Evolutionary conservation across 139 green algal species (phyloP).

Genomic region (Micractinium sp.): DNA sequence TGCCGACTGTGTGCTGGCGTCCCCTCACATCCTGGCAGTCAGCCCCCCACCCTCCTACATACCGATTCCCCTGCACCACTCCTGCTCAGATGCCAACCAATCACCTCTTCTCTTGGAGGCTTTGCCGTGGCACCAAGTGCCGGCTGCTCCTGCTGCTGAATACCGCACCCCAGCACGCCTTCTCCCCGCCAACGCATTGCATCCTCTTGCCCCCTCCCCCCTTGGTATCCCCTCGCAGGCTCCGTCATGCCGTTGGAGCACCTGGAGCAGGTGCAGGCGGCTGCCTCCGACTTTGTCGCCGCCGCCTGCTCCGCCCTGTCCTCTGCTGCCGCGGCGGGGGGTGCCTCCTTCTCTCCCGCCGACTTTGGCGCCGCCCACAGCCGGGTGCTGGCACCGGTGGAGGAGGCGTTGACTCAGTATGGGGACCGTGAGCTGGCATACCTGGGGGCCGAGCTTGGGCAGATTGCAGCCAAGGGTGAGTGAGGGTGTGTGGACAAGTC

Average conservation of each 20-base stretch:
- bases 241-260: constrained; percentile 43
- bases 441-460: constrained; percentile 26
- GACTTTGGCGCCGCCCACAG: not conserved
- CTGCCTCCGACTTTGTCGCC: constrained; percentile 28
- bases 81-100: too few relatives aligned
- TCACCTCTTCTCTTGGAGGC: not conserved
- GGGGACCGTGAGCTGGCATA: constrained; percentile 48
- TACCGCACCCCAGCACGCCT: not conserved
- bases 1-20: not conserved
- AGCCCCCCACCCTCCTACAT: not conserved
- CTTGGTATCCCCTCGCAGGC: constrained; percentile 2
- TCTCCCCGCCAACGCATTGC: not conserved
- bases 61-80: not conserved
- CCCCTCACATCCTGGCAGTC: not conserved
- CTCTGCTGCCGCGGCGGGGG: not conserved
- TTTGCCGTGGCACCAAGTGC: not conserved
- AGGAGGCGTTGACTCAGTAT: constrained; percentile 54
- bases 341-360: not conserved
- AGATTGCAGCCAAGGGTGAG: constrained; percentile 30
- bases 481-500: not conserved
- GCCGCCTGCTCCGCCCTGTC: constrained; percentile 2
- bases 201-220: not conserved
- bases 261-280: constrained; percentile 41
- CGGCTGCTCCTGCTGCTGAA: not conserved
- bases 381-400: constrained; percentile 32